A percentile compares a stretch with the other conserved stretches of the same genome.
Evolutionary conservation across 176 grass and related monocot species (phyloP).

Genomic region (Phyllostachys edulis): DNA sequence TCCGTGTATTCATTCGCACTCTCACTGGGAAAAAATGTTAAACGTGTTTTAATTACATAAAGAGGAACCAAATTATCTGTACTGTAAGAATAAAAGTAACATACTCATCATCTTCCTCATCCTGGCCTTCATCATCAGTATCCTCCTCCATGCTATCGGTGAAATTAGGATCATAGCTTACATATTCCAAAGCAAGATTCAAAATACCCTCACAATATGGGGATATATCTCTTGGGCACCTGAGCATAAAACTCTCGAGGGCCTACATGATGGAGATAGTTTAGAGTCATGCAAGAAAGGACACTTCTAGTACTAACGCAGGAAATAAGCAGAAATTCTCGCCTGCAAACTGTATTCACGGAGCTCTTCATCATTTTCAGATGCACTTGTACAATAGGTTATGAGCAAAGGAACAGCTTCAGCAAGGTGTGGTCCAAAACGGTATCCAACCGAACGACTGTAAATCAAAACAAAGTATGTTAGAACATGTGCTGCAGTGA

Average conservation of each 20-base stretch:
- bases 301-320: slow-evolving; percentile 4
- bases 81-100: slow-evolving; percentile 29
- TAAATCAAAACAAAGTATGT: slow-evolving; percentile 19
- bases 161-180: slow-evolving; percentile 99
- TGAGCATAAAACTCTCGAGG: slow-evolving; percentile 94
- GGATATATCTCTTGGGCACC: slow-evolving; percentile 95
- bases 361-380: slow-evolving; percentile 97
- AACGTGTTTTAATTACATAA: not conserved
- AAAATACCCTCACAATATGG: slow-evolving; percentile 76
- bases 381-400: slow-evolving; percentile 87
- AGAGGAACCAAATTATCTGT: slow-evolving; percentile 18
- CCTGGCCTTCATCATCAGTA: slow-evolving; percentile 79
- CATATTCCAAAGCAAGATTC: slow-evolving; percentile 87
- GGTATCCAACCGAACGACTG: slow-evolving; percentile 95
- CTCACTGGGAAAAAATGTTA: slow-evolving; percentile 57
- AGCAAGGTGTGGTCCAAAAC: slow-evolving; percentile 89
- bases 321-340: slow-evolving; percentile 5
- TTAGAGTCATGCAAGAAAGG: slow-evolving; percentile 10
- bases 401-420: slow-evolving; percentile 94
- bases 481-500: not conserved
- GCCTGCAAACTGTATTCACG: slow-evolving; percentile 97
- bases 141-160: slow-evolving; percentile 98
- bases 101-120: slow-evolving; percentile 98
- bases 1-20: slow-evolving; percentile 97
- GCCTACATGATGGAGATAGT: slow-evolving; percentile 52